Conservation (phyloP, 352 stramenopile genomes). For the Phytophthora citricola region DNA sequence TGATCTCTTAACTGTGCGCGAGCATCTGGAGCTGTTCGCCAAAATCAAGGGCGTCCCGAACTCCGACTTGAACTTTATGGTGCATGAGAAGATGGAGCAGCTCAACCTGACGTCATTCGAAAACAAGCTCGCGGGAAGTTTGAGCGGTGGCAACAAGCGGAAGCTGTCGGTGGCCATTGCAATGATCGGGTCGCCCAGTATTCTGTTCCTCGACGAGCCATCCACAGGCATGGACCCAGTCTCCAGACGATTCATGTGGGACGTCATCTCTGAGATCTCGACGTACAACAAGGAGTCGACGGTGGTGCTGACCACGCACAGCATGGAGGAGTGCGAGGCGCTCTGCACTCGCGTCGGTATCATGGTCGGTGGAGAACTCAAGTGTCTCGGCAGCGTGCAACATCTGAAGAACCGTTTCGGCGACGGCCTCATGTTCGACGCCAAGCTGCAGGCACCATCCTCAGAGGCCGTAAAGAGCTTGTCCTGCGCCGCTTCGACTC, state of each 20-base stretch:
- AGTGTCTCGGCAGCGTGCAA: constrained; percentile 90
- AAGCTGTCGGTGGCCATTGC: constrained; percentile 94
- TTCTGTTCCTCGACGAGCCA: constrained; percentile 93
- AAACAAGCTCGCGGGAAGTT: constrained; percentile 69
- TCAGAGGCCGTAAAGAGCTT: too few species aligned
- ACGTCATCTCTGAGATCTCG: constrained; percentile 87
- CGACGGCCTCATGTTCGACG: constrained; percentile 92
- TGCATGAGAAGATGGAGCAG: constrained; percentile 62
- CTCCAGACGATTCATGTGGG: constrained; percentile 95
- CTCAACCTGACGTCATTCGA: constrained; percentile 77
- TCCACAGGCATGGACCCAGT: constrained; percentile 96
- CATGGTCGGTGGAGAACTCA: constrained; percentile 83
- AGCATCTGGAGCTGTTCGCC: constrained; percentile 86
- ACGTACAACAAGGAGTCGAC: constrained; percentile 73
- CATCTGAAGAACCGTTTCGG: constrained; percentile 97
- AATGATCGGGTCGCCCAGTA: constrained; percentile 92
- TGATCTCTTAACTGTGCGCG: constrained; percentile 75
- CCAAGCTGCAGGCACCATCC: constrained; percentile 56
- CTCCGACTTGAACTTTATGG: constrained; percentile 22
- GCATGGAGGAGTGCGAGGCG: constrained; percentile 96
- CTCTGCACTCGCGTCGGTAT: constrained; percentile 95
- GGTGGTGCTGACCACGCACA: constrained; percentile 95
- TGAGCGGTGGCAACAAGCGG: constrained; percentile 92
- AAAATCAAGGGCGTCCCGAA: constrained; percentile 82
- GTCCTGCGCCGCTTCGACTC: too few species aligned